Percentiles rank a stretch among this genome's conserved stretches.
Evolutionary conservation across 2,329 filamentous ascomycete genomes (phyloP).

Genomic region (Lasiodiplodia gonubiensis): DNA sequence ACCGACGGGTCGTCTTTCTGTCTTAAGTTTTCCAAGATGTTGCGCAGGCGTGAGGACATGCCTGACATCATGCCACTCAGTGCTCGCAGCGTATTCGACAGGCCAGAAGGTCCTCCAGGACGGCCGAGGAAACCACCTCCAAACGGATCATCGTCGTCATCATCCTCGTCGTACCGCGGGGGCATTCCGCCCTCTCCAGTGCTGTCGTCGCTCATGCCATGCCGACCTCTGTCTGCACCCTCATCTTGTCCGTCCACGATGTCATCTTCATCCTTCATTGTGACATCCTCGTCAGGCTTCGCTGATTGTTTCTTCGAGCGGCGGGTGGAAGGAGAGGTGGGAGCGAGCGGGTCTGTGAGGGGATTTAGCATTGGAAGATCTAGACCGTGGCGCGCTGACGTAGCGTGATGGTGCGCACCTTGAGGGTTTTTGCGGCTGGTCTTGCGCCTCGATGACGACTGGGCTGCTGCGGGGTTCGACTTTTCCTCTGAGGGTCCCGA

Average conservation of each 20-base stretch:
- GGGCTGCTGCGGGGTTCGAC: constrained; percentile 57
- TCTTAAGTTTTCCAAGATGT: constrained; percentile 64
- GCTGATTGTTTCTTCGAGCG: constrained; percentile 41
- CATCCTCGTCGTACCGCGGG: constrained; percentile 56
- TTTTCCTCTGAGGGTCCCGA: constrained; percentile 69
- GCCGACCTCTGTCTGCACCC: constrained; percentile 38
- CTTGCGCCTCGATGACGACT: constrained; percentile 75
- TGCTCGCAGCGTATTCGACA: constrained; percentile 83
- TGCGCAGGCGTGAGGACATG: constrained; percentile 77
- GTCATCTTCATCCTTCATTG: constrained; percentile 70
- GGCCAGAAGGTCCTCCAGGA: constrained; percentile 64
- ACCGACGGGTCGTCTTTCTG: constrained; percentile 84
- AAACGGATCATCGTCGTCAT: constrained; percentile 66
- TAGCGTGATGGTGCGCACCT: constrained; percentile 47
- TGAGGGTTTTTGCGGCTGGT: constrained; percentile 71
- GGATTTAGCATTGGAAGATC: constrained; percentile 12
- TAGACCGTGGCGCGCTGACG: background rate
- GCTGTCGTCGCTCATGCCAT: constrained; percentile 58
- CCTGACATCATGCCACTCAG: constrained; percentile 92
- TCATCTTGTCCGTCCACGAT: constrained; percentile 59
- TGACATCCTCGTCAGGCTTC: constrained; percentile 66
- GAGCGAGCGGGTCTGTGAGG: constrained; percentile 32
- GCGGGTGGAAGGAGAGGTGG: constrained; percentile 41
- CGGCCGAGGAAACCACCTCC: constrained; percentile 69
- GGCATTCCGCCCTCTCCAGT: constrained; percentile 69